Evolutionary conservation across 2,329 filamentous ascomycete genomes (phyloP).

Genomic region (Didymella sp.): DNA sequence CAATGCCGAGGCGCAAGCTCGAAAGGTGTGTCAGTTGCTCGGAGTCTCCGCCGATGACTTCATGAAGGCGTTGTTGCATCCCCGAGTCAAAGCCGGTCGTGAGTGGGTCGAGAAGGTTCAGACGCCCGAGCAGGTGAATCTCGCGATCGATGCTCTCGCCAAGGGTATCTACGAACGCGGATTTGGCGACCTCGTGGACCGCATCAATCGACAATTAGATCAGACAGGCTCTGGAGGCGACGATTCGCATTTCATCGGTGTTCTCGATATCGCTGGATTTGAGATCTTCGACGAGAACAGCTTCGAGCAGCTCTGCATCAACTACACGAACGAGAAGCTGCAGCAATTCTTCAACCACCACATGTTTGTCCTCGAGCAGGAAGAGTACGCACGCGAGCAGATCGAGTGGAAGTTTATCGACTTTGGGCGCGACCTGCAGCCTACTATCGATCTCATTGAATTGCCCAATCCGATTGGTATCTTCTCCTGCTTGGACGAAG

Average conservation of each 20-base stretch:
- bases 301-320: slow-evolving; percentile 98
- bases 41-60: slow-evolving; percentile 87
- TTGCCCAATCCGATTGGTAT: slow-evolving; percentile 96
- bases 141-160: slow-evolving; percentile 86
- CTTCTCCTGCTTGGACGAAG: slow-evolving; percentile 96
- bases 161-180: slow-evolving; percentile 98
- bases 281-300: slow-evolving; percentile 99
- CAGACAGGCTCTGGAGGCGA: slow-evolving; percentile 82
- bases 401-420: slow-evolving; percentile 99
- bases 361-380: slow-evolving; percentile 99
- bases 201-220: slow-evolving; percentile 92
- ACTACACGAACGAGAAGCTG: slow-evolving; percentile 99
- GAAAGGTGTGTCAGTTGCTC: slow-evolving; percentile 81
- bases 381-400: slow-evolving; percentile 95
- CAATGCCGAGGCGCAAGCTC: slow-evolving; percentile 76
- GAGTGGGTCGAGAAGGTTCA: slow-evolving; percentile 99
- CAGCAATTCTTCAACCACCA: slow-evolving; percentile 99
- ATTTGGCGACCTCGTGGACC: slow-evolving; percentile 88
- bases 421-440: slow-evolving; percentile 95
- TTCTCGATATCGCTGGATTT: slow-evolving; percentile 98
- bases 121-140: slow-evolving; percentile 92
- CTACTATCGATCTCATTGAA: slow-evolving; percentile 97
- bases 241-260: slow-evolving; percentile 94
- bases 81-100: slow-evolving; percentile 90
- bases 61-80: slow-evolving; percentile 85